A percentile compares a stretch with the other conserved stretches of the same genome.
These are phyloP conservation scores for Pseudocercospora cruenta DNA, from an alignment of 2,329 filamentous ascomycete genomes.

Conservation along the genomic window DNA sequence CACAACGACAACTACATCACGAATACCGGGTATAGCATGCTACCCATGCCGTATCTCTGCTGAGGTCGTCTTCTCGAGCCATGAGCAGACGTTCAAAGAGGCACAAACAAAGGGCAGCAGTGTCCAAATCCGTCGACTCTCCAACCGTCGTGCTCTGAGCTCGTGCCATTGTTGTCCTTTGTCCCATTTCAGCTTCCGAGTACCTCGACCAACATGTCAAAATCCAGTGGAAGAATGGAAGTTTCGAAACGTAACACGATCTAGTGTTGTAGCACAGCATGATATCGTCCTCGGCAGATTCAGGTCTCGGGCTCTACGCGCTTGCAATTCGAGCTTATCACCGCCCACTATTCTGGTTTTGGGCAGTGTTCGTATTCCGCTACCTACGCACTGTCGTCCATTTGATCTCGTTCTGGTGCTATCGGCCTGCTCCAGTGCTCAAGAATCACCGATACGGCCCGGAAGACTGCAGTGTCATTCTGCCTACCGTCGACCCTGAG, in stretches of 20 bases:
- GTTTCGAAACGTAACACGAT: neutral
- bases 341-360: conserved; percentile 12
- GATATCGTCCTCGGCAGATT: neutral
- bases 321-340: neutral
- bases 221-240: neutral
- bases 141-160: neutral
- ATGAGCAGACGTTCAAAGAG: neutral
- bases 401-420: conserved; percentile 14
- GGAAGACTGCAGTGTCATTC: conserved; percentile 13
- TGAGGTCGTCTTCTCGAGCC: too few relatives aligned
- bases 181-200: neutral
- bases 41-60: too few relatives aligned
- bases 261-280: neutral
- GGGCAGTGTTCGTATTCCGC: conserved; percentile 16
- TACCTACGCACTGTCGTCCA: conserved; percentile 17
- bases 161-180: neutral
- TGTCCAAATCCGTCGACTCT: neutral
- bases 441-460: neutral
- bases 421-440: conserved; percentile 8
- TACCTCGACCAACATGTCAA: neutral
- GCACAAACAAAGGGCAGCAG: neutral
- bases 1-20: too few relatives aligned
- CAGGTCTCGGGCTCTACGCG: neutral
- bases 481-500: conserved; percentile 18
- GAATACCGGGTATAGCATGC: too few relatives aligned